Percentiles rank a stretch among this genome's conserved stretches.
These are phyloP conservation scores for Davidsoniella australis DNA, from an alignment of 2,329 filamentous ascomycete genomes.

Conservation along the genomic window DNA sequence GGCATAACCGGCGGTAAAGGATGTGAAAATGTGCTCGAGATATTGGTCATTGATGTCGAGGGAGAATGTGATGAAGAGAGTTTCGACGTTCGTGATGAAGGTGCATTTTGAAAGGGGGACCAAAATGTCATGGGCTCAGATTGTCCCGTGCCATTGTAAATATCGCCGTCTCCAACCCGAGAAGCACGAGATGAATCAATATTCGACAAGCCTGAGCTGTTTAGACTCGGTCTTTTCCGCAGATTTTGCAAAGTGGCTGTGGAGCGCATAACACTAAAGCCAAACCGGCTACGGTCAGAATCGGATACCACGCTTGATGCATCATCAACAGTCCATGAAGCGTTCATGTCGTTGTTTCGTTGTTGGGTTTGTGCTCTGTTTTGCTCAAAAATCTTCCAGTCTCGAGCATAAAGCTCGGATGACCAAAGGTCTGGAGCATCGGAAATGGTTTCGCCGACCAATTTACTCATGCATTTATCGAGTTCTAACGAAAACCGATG, in stretches of 20 bases:
- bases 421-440: conserved; percentile 85
- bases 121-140: conserved; percentile 47
- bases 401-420: conserved; percentile 69
- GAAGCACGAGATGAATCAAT: neutral
- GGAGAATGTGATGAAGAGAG: conserved; percentile 43
- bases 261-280: neutral
- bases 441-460: conserved; percentile 68
- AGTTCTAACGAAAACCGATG: conserved; percentile 88
- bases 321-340: conserved; percentile 31
- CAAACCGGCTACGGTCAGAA: conserved; percentile 23
- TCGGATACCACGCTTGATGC: conserved; percentile 37
- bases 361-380: conserved; percentile 14
- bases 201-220: neutral
- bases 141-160: neutral
- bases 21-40: conserved; percentile 33
- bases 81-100: conserved; percentile 41
- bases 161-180: neutral
- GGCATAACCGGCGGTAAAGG: conserved; percentile 24
- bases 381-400: conserved; percentile 45
- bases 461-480: conserved; percentile 66
- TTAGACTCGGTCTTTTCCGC: conserved; percentile 21
- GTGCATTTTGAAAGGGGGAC: conserved; percentile 64
- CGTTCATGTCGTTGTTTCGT: conserved; percentile 19
- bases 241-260: conserved; percentile 37
- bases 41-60: conserved; percentile 41